A percentile compares a stretch with the other conserved stretches of the same genome.
Evolutionary conservation across 176 grass and related monocot species (phyloP).

Genomic region (Rhynchospora tenuis): DNA sequence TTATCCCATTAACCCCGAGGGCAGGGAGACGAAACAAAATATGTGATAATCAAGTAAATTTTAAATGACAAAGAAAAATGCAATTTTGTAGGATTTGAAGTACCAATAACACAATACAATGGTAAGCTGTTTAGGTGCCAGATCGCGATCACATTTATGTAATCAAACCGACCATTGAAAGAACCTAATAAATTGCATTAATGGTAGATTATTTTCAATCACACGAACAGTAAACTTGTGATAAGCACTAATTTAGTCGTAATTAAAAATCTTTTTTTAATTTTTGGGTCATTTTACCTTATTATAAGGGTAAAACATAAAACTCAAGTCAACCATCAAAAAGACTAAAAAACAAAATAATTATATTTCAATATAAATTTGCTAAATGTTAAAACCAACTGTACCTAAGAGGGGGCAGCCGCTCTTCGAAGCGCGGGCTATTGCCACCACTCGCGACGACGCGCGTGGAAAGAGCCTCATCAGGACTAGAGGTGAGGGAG

Average conservation of each 20-base stretch:
- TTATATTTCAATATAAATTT: neutral
- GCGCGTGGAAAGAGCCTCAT: slow-evolving; percentile 47
- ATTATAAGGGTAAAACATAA: neutral
- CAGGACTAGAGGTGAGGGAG: slow-evolving; percentile 60
- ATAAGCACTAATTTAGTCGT: neutral
- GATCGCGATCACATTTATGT: neutral
- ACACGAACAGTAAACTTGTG: neutral
- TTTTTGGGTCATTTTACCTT: neutral
- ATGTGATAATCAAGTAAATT: neutral
- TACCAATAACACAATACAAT: neutral
- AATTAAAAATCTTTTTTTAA: neutral
- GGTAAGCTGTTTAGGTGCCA: neutral
- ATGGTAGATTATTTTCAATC: neutral
- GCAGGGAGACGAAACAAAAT: neutral
- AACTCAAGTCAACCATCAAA: neutral
- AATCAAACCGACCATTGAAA: neutral
- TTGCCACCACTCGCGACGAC: slow-evolving; percentile 45
- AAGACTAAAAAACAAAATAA: neutral
- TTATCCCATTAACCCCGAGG: neutral
- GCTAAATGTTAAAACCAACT: neutral
- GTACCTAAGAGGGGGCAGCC: slow-evolving; percentile 34
- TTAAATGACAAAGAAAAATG: neutral
- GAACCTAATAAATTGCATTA: too few species aligned
- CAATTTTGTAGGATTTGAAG: neutral
- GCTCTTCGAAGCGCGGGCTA: slow-evolving; percentile 53